Evolutionary conservation across 192 early-diverging fungal species (phyloP).

Genomic region (Backusella australiensis): DNA sequence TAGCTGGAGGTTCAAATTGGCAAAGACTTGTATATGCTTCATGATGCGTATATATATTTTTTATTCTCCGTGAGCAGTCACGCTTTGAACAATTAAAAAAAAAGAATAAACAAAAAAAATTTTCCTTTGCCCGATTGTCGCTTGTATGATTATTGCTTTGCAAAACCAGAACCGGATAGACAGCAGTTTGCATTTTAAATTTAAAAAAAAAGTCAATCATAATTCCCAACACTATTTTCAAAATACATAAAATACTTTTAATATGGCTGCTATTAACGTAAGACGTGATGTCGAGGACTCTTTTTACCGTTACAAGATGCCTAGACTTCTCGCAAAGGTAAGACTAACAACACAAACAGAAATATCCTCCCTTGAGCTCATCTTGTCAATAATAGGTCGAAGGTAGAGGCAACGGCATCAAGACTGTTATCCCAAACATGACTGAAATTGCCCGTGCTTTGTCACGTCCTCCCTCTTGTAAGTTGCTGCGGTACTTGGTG

Average conservation of each 20-base stretch:
- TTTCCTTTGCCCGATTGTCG: neutral
- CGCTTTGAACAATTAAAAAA: neutral
- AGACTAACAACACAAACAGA: neutral
- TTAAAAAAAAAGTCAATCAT: conserved; percentile 3
- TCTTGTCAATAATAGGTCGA: conserved; percentile 66
- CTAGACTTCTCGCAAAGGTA: conserved; percentile 75
- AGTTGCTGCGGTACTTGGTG: neutral
- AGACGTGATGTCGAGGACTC: conserved; percentile 86
- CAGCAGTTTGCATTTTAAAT: neutral
- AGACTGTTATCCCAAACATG: conserved; percentile 98
- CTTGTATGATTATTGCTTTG: conserved; percentile 7
- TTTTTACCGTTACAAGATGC: conserved; percentile 99
- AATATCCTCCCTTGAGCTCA: neutral
- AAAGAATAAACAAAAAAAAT: neutral
- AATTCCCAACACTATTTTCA: neutral
- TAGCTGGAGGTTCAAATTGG: too few species aligned
- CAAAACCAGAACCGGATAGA: conserved; percentile 6
- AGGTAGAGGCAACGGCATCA: conserved; percentile 99
- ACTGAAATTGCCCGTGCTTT: conserved; percentile 88
- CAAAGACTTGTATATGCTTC: too few species aligned
- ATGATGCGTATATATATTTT: neutral
- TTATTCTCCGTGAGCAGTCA: neutral
- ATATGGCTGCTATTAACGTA: conserved; percentile 83
- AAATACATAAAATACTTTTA: conserved; percentile 25
- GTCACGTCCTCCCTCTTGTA: conserved; percentile 82